Percentiles rank a stretch among this genome's conserved stretches.
These are phyloP conservation scores for Tricholoma matsutake DNA, from an alignment of 768 basidiomycete genomes.

Conservation along the genomic window DNA sequence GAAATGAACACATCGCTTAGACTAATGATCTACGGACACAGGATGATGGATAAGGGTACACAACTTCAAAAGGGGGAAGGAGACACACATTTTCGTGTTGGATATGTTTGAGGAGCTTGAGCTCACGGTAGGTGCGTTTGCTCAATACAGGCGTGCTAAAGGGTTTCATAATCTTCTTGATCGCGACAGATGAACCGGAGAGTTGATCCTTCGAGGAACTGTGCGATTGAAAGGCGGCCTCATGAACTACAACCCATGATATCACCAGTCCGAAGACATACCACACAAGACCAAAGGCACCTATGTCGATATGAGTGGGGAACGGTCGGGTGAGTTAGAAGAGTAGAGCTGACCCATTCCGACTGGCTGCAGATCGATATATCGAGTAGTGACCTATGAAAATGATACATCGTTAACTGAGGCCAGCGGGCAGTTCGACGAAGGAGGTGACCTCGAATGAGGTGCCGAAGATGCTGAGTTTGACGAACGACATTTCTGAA, in stretches of 20 bases:
- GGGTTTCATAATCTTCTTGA: constrained; percentile 99
- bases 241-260: constrained; percentile 4
- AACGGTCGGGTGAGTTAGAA: background rate
- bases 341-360: constrained; percentile 81
- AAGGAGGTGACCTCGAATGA: constrained; percentile 77
- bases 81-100: constrained; percentile 91
- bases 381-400: constrained; percentile 88
- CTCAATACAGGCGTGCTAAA: constrained; percentile 98
- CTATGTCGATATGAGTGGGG: constrained; percentile 36
- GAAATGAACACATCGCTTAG: constrained; percentile 99
- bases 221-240: constrained; percentile 7
- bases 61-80: background rate
- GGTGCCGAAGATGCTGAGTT: constrained; percentile 97
- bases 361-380: constrained; percentile 98
- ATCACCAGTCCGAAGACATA: constrained; percentile 33
- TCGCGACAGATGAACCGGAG: constrained; percentile 89
- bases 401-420: constrained; percentile 13
- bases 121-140: constrained; percentile 96
- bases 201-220: constrained; percentile 96
- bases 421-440: constrained; percentile 10
- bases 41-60: background rate
- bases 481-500: constrained; percentile 83
- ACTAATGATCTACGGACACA: constrained; percentile 82
- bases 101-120: constrained; percentile 97
- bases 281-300: constrained; percentile 99